Percentiles rank a stretch among this genome's conserved stretches.
These are phyloP conservation scores for Colletotrichum lindemuthianum DNA, from an alignment of 2,329 filamentous ascomycete genomes.

Conservation along the genomic window DNA sequence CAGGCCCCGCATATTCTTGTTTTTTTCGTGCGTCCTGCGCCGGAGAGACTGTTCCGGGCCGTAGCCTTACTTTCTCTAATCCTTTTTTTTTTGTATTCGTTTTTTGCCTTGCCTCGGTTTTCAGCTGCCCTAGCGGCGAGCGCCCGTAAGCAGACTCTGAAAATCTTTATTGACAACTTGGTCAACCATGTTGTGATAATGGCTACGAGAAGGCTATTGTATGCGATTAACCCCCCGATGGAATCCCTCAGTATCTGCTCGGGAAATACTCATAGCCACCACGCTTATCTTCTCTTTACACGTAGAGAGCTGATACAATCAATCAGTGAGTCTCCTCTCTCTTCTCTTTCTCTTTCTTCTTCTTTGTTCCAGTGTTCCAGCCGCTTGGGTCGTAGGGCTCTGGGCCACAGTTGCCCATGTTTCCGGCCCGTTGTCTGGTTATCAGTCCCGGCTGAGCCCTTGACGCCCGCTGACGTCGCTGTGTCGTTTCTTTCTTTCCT, in stretches of 20 bases:
- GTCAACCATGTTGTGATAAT: no score
- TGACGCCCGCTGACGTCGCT: constrained; percentile 21
- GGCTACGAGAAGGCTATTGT: no score
- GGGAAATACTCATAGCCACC: no score
- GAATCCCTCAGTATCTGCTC: no score
- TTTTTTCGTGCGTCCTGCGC: no score
- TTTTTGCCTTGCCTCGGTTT: neutral
- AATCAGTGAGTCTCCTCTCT: neutral
- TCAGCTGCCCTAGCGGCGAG: no score
- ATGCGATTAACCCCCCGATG: no score
- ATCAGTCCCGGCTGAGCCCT: neutral
- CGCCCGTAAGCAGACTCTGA: no score
- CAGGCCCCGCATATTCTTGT: neutral
- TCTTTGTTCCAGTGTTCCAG: neutral
- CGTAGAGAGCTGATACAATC: no score
- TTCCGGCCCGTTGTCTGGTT: neutral
- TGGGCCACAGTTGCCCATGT: neutral
- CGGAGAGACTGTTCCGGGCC: constrained; percentile 27
- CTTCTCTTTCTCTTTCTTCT: neutral
- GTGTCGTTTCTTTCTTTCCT: neutral
- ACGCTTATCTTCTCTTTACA: no score
- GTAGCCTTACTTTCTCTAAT: neutral
- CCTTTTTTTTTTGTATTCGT: neutral
- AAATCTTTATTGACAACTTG: no score
- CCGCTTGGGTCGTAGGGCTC: constrained; percentile 1